A percentile compares a stretch with the other conserved stretches of the same genome.
Evolutionary conservation across 345 rosid genomes (phyloP).

Genomic region (Leavenworthia alabamica): DNA sequence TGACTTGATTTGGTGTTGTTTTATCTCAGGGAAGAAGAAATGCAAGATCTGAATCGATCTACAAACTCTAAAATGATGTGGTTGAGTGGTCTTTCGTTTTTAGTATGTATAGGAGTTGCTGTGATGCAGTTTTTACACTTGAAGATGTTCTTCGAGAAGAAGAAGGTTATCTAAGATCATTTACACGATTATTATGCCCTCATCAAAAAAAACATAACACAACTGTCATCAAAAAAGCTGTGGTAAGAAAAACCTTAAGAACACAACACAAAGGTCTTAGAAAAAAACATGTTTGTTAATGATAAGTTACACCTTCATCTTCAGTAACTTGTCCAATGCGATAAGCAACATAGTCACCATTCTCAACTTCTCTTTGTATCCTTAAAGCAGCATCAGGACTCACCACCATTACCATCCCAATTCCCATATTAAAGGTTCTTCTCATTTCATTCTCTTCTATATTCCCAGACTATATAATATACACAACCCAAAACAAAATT

Average conservation of each 20-base stretch:
- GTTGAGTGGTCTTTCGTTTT: constrained; percentile 66
- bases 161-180: constrained; percentile 72
- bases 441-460: constrained; percentile 85
- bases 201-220: too few species aligned
- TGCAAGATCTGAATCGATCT: constrained; percentile 68
- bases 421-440: constrained; percentile 85
- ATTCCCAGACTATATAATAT: constrained; percentile 55
- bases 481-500: too few species aligned
- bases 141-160: constrained; percentile 90
- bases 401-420: constrained; percentile 80
- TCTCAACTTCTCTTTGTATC: constrained; percentile 41
- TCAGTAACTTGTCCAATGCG: constrained; percentile 63
- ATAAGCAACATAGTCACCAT: constrained; percentile 41
- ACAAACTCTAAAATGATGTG: constrained; percentile 78
- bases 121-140: constrained; percentile 84
- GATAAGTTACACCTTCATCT: constrained; percentile 64
- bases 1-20: neutral
- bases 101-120: constrained; percentile 73
- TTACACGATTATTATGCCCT: too few species aligned
- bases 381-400: constrained; percentile 51
- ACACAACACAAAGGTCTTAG: too few species aligned
- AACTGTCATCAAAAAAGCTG: too few species aligned
- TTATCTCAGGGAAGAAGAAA: constrained; percentile 71
- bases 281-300: too few species aligned
- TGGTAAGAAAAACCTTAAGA: too few species aligned